Conservation (phyloP, 1,284 basidiomycete species). For the Rhodotorula sp. region DNA sequence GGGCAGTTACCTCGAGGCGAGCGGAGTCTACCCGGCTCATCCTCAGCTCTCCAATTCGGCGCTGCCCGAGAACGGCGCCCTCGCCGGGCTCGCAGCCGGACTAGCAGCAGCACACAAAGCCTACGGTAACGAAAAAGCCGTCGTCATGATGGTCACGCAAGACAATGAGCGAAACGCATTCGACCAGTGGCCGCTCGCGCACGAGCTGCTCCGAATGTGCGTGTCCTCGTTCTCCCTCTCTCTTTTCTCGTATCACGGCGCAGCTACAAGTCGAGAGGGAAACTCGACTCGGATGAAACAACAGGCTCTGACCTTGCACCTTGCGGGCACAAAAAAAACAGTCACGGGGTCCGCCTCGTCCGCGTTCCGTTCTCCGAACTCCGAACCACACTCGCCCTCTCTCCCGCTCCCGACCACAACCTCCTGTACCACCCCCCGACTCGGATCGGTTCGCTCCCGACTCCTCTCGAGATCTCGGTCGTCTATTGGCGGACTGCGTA, state of each 20-base stretch:
- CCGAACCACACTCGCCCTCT: constrained; percentile 15
- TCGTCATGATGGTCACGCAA: constrained; percentile 85
- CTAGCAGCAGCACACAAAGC: constrained; percentile 75
- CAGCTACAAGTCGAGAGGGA: too few relatives aligned
- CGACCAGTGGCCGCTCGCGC: constrained; percentile 87
- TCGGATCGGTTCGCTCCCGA: neutral
- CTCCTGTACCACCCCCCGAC: constrained; percentile 11
- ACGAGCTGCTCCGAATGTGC: constrained; percentile 72
- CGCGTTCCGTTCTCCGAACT: constrained; percentile 65
- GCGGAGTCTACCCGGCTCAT: constrained; percentile 64
- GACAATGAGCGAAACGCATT: constrained; percentile 91
- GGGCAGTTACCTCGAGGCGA: constrained; percentile 58
- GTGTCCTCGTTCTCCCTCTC: constrained; percentile 41
- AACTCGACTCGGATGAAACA: too few relatives aligned
- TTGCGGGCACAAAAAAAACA: constrained; percentile 49
- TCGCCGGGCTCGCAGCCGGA: constrained; percentile 67
- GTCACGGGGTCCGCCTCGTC: constrained; percentile 68
- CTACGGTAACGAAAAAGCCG: constrained; percentile 66
- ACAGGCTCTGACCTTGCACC: too few relatives aligned
- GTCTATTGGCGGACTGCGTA: constrained; percentile 89
- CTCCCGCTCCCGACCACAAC: neutral
- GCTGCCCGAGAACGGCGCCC: constrained; percentile 73
- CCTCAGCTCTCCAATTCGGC: constrained; percentile 55
- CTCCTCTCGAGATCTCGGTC: constrained; percentile 66
- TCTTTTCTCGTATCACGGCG: too few relatives aligned